phyloP scores from a whole-genome alignment of 768 basidiomycete species.

The Chalciporus pseudorubinellus region DNA sequence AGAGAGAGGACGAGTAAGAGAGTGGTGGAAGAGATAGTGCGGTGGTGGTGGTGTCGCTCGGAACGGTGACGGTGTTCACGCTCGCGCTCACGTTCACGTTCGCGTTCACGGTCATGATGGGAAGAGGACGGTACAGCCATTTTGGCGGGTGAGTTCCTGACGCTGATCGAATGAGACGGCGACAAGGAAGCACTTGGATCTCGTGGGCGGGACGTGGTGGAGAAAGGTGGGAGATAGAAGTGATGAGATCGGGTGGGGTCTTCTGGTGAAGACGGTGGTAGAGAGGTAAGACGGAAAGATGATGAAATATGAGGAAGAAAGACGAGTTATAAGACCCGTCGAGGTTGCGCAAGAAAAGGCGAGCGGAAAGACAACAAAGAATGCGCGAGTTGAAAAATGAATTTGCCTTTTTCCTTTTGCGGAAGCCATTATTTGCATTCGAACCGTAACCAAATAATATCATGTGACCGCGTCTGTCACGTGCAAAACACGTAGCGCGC shows the following conservation, averaged over 20 bases:
- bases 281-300: constrained; percentile 11
- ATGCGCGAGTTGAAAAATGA: constrained; percentile 29
- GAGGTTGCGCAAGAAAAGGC: constrained; percentile 15
- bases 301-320: constrained; percentile 12
- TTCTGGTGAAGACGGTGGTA: constrained; percentile 19
- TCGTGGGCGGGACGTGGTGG: constrained; percentile 67
- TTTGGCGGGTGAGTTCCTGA: constrained; percentile 45
- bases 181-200: constrained; percentile 70
- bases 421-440: constrained; percentile 26
- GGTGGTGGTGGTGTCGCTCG: constrained; percentile 70
- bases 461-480: constrained; percentile 32
- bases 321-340: constrained; percentile 5
- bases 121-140: constrained; percentile 89
- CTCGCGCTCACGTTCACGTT: constrained; percentile 50
- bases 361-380: constrained; percentile 6
- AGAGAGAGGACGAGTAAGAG: constrained; percentile 84
- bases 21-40: constrained; percentile 88
- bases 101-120: constrained; percentile 60
- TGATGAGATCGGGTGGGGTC: neutral
- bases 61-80: constrained; percentile 55
- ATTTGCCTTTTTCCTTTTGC: constrained; percentile 28
- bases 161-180: constrained; percentile 61
- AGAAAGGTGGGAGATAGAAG: constrained; percentile 22
- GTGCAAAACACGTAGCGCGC: constrained; percentile 7
- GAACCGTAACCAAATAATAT: constrained; percentile 30